Percentiles rank a stretch among this genome's conserved stretches.
Conservation (phyloP, 2,329 filamentous ascomycete species). For the Ophiostoma ips region DNA sequence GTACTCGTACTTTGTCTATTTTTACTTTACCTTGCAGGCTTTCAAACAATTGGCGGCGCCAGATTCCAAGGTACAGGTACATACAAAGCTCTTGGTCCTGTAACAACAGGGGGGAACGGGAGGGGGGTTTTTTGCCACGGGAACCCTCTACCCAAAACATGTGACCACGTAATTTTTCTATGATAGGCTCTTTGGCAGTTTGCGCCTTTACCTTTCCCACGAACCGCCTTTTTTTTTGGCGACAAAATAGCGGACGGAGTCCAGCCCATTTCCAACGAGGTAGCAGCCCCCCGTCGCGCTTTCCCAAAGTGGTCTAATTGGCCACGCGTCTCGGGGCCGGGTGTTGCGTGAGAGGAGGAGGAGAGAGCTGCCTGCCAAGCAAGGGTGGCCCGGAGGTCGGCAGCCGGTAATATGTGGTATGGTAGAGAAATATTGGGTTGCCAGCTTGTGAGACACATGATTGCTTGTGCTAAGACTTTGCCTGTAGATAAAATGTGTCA, state of each 20-base stretch:
- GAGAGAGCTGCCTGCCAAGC: neutral
- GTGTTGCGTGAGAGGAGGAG: neutral
- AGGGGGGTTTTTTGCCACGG: too few species aligned
- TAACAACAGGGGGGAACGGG: too few species aligned
- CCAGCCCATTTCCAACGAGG: neutral
- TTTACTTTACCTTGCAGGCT: too few species aligned
- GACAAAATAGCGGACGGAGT: neutral
- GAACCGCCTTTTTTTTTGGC: neutral
- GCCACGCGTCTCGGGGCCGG: neutral
- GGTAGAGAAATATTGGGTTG: neutral
- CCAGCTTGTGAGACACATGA: neutral
- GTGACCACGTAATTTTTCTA: too few species aligned
- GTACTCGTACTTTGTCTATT: too few species aligned
- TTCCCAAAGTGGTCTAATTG: neutral
- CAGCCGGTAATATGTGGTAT: neutral
- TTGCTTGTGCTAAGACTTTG: too few species aligned
- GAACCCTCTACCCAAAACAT: too few species aligned
- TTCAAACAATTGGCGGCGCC: too few species aligned
- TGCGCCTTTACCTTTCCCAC: neutral
- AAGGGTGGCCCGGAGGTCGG: neutral
- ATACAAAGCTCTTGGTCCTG: too few species aligned
- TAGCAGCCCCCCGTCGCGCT: neutral
- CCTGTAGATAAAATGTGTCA: too few species aligned
- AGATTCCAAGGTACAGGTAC: too few species aligned
- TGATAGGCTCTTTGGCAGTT: too few species aligned